phyloP scores from a whole-genome alignment of 257 asterid species.

The Solanum pinnatisectum region DNA sequence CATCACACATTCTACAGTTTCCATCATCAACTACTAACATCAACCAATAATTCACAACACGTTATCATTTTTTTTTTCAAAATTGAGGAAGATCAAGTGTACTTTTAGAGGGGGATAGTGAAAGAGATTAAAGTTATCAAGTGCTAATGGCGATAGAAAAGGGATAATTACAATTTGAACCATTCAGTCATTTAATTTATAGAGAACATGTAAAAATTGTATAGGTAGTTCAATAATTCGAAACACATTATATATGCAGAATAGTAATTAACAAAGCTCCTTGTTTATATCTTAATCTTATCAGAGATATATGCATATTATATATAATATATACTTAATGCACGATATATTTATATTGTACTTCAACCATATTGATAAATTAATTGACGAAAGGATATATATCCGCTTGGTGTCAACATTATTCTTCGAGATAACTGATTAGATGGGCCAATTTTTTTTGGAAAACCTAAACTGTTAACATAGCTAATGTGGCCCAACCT shows the following conservation, averaged over 20 bases:
- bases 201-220: neutral
- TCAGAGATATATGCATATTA: neutral
- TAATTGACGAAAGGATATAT: too few species aligned
- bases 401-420: neutral
- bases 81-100: too few species aligned
- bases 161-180: neutral
- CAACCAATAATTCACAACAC: neutral
- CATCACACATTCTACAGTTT: rapidly evolving
- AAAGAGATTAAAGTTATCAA: neutral
- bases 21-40: too few species aligned
- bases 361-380: neutral
- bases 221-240: neutral
- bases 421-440: neutral
- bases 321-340: too few species aligned
- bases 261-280: too few species aligned
- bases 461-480: neutral
- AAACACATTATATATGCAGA: too few species aligned
- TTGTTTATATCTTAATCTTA: too few species aligned
- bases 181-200: neutral
- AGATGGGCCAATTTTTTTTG: neutral
- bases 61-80: too few species aligned
- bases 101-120: too few species aligned
- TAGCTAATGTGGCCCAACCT: neutral
- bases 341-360: too few species aligned
- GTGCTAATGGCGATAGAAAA: neutral